A percentile compares a stretch with the other conserved stretches of the same genome.
These are phyloP conservation scores for Barnettozyma populi DNA, from an alignment of 805 yeast species.

Conservation along the genomic window DNA sequence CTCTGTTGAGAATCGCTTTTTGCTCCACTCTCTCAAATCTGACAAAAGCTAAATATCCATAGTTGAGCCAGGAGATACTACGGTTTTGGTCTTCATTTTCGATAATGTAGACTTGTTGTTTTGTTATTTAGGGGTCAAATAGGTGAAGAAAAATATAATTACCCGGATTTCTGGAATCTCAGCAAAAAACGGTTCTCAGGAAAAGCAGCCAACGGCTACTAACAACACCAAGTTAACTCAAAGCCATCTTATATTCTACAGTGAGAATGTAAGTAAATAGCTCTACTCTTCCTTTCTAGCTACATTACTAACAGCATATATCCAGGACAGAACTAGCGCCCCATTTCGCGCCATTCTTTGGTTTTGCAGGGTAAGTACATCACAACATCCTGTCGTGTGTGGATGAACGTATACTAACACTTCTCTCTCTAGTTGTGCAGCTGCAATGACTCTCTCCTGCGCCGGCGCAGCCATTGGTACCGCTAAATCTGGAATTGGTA, in stretches of 20 bases:
- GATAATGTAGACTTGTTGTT: too few species aligned
- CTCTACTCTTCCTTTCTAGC: background rate
- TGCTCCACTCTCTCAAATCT: too few species aligned
- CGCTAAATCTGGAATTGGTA: constrained; percentile 97
- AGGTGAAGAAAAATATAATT: background rate
- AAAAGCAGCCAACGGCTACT: background rate
- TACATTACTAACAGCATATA: constrained; percentile 6
- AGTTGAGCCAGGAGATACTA: too few species aligned
- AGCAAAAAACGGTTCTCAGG: background rate
- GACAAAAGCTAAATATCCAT: too few species aligned
- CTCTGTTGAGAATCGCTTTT: too few species aligned
- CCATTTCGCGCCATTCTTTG: constrained; percentile 92
- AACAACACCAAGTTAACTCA: background rate
- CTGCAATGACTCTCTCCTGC: constrained; percentile 85
- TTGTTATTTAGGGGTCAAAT: too few species aligned
- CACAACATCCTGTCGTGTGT: too few species aligned
- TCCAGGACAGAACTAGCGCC: constrained; percentile 65
- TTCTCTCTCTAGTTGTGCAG: constrained; percentile 51
- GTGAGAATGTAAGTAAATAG: background rate
- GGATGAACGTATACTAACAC: constrained; percentile 1
- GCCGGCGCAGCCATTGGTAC: constrained; percentile 99
- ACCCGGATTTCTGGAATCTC: background rate
- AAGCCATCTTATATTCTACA: background rate
- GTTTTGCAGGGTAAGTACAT: constrained; percentile 73
- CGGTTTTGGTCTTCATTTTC: too few species aligned